These are phyloP conservation scores for Cladophialophora bantiana DNA, from an alignment of 2,329 filamentous ascomycete genomes.

Conservation along the genomic window DNA sequence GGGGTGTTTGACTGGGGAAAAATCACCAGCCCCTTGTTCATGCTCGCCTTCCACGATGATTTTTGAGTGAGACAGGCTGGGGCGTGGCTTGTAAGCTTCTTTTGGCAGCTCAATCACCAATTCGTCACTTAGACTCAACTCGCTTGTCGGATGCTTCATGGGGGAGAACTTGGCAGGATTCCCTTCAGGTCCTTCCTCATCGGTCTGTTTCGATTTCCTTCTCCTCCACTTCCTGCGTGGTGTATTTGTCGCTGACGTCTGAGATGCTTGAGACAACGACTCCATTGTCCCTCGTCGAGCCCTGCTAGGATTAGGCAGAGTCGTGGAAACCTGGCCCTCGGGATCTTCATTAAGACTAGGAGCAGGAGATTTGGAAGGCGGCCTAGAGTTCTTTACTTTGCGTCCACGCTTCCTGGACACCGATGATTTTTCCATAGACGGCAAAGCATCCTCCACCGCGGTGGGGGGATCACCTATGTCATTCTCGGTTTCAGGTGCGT, in stretches of 20 bases:
- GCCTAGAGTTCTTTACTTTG: constrained; percentile 34
- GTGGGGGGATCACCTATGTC: not conserved
- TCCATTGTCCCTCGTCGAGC: constrained; percentile 36
- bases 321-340: constrained; percentile 24
- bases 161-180: constrained; percentile 17
- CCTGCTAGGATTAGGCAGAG: constrained; percentile 16
- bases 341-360: constrained; percentile 24
- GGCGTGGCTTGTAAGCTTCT: constrained; percentile 41
- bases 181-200: constrained; percentile 1
- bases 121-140: constrained; percentile 38
- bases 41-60: constrained; percentile 25
- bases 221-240: constrained; percentile 30
- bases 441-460: not conserved
- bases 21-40: constrained; percentile 5
- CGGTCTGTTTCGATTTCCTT: constrained; percentile 27
- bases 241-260: constrained; percentile 24
- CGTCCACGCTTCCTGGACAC: constrained; percentile 36
- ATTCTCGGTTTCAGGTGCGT: not conserved
- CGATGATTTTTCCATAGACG: constrained; percentile 16
- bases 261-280: constrained; percentile 35
- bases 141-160: constrained; percentile 34
- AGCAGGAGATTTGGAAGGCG: constrained; percentile 19
- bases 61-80: constrained; percentile 38
- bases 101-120: constrained; percentile 39
- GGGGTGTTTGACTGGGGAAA: constrained; percentile 27